Evolutionary conservation across 306 rosid genomes (phyloP).

Genomic region (Albizia julibrissin): DNA sequence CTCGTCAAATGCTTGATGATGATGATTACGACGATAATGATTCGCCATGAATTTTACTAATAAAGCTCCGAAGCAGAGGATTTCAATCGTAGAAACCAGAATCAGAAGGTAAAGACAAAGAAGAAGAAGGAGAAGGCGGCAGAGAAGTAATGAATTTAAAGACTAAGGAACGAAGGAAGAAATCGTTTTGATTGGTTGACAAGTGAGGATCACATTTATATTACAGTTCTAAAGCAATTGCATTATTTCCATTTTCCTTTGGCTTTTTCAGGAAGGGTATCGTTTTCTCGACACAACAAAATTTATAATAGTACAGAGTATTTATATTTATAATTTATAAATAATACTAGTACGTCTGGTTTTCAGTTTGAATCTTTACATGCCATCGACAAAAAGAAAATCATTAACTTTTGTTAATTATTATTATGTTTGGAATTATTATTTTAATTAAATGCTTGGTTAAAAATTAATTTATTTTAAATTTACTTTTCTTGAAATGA

Average conservation of each 20-base stretch:
- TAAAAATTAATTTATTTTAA: too few relatives aligned
- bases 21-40: constrained; percentile 11
- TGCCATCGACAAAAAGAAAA: too few relatives aligned
- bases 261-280: constrained; percentile 31
- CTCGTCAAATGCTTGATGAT: constrained; percentile 65
- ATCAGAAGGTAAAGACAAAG: neutral
- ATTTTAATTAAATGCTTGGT: too few relatives aligned
- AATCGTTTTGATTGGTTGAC: neutral
- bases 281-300: neutral
- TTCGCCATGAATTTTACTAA: constrained; percentile 37
- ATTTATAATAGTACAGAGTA: neutral
- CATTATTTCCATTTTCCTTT: constrained; percentile 19
- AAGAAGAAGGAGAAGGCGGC: neutral
- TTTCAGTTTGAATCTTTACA: neutral
- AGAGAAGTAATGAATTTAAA: neutral
- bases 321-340: neutral
- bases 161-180: neutral
- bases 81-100: neutral
- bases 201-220: constrained; percentile 28
- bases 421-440: too few relatives aligned
- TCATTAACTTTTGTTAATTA: too few relatives aligned
- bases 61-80: neutral
- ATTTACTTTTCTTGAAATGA: too few relatives aligned
- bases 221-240: neutral
- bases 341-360: neutral